Percentiles rank a stretch among this genome's conserved stretches.
Conservation (phyloP, 179 eudicot genomes). For the Pouteria campechiana region DNA sequence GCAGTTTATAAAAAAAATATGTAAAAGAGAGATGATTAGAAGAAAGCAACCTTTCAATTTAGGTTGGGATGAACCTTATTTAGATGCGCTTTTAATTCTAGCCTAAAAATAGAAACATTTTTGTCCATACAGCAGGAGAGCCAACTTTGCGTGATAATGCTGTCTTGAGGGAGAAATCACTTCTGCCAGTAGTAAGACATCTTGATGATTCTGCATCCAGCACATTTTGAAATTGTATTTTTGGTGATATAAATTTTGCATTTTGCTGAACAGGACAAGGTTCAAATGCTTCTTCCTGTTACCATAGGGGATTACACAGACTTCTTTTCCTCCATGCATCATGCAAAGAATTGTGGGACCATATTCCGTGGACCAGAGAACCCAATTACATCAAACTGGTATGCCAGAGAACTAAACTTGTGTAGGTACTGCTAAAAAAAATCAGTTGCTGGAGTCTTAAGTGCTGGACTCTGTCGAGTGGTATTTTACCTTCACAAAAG, state of each 20-base stretch:
- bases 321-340: conserved; percentile 88
- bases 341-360: conserved; percentile 85
- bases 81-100: no score
- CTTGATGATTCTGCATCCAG: no score
- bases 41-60: no score
- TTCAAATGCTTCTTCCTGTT: conserved; percentile 83
- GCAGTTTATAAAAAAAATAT: no score
- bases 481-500: no score
- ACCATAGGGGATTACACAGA: conserved; percentile 91
- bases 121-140: conserved; percentile 47
- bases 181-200: conserved; percentile 55
- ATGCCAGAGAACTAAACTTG: no score
- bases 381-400: conserved; percentile 76
- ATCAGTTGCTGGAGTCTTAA: no score
- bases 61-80: no score
- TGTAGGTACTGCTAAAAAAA: not conserved
- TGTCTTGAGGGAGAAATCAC: conserved; percentile 59
- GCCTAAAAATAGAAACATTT: no score
- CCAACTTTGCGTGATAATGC: conserved; percentile 74
- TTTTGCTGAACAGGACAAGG: conserved; percentile 49
- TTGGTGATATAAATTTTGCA: not conserved
- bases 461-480: no score
- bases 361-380: conserved; percentile 86
- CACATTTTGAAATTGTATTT: not conserved
- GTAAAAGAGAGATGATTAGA: no score